These are phyloP conservation scores for Colletotrichum lini DNA, from an alignment of 2,329 filamentous ascomycete species.

Conservation along the genomic window DNA sequence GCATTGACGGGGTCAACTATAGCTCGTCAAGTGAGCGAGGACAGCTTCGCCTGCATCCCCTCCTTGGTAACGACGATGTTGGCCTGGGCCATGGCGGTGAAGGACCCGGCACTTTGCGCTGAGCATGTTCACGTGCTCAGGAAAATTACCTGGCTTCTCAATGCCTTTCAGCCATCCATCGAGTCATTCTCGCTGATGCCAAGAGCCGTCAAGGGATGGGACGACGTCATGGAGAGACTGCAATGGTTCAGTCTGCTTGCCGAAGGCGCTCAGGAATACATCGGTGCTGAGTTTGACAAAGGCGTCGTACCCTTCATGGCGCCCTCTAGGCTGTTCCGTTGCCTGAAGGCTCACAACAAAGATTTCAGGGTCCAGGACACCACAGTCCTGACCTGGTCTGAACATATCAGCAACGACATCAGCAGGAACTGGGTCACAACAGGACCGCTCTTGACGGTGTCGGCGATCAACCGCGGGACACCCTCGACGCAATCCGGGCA, in stretches of 20 bases:
- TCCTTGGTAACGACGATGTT: conserved; percentile 44
- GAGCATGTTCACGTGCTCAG: conserved; percentile 47
- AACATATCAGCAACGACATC: conserved; percentile 61
- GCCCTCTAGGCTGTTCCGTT: conserved; percentile 44
- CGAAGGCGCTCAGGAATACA: conserved; percentile 29
- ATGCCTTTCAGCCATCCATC: conserved; percentile 43
- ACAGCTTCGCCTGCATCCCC: conserved; percentile 51
- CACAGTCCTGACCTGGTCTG: conserved; percentile 57
- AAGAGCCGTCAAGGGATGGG: conserved; percentile 13
- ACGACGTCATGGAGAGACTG: conserved; percentile 26
- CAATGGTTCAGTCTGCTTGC: conserved; percentile 22
- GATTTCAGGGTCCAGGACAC: conserved; percentile 44
- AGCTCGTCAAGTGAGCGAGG: conserved; percentile 55
- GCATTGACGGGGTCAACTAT: conserved; percentile 53
- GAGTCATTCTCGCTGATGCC: conserved; percentile 39
- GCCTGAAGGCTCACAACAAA: conserved; percentile 15
- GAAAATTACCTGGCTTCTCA: conserved; percentile 41
- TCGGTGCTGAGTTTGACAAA: conserved; percentile 22
- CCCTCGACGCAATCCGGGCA: conserved; percentile 53
- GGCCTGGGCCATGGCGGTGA: conserved; percentile 42
- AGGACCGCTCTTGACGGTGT: conserved; percentile 53
- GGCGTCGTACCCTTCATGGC: conserved; percentile 10
- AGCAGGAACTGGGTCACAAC: conserved; percentile 59
- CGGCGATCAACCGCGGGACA: conserved; percentile 54
- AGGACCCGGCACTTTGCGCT: conserved; percentile 27